Evolutionary conservation across 1,284 basidiomycete species (phyloP), one percentile per base, ranked within the genome.

Genomic region (Cryptococcus hybrid): DNA sequence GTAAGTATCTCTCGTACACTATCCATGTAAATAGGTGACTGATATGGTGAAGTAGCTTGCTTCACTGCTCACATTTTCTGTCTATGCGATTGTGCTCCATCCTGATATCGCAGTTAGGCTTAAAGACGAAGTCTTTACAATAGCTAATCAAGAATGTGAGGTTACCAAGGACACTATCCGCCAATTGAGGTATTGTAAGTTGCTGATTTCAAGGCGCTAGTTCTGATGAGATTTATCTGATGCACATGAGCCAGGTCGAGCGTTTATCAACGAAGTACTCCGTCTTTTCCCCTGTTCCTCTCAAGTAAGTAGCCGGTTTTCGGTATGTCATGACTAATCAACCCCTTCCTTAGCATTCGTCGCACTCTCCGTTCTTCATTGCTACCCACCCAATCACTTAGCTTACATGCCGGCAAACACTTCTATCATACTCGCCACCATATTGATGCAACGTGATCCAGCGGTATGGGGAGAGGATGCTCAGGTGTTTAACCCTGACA

Each of bases 211-310:
- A 30, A 30, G 15, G 24, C 7, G 35, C 12, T 13, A 15, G 39
- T 45, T 18, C 8, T 8, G 24, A 8, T 52, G 42, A 44, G 35
- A 46, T 24, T 11, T 13, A 3, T 24, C 12, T 12, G 11, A 49
- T 7, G 34, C 47, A 13, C 24, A 36, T 15, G 11, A 7, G 7
- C 34, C 56, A 73, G 71, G 61, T 47, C 64, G 69, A 48, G 64
- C 66, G 2, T 72, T 72, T 52, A 68, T 73, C 55, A 65, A 70
- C 46, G 73, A 73, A 51, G 65, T 66, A 0, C 51, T 75, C 34
- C 58, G 73, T 5, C 65, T 75, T 18, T 75, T 72, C 71, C 2
- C 71, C 73, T 6, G 67, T 72, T 3, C 73, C 73, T n/a, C 58
- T 75, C 34, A 74, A 74, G 71, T 73, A 43, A 58, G 65, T 53